These are phyloP conservation scores for Primulina huaijiensis DNA, from an alignment of 257 asterid species.

Conservation along the genomic window DNA sequence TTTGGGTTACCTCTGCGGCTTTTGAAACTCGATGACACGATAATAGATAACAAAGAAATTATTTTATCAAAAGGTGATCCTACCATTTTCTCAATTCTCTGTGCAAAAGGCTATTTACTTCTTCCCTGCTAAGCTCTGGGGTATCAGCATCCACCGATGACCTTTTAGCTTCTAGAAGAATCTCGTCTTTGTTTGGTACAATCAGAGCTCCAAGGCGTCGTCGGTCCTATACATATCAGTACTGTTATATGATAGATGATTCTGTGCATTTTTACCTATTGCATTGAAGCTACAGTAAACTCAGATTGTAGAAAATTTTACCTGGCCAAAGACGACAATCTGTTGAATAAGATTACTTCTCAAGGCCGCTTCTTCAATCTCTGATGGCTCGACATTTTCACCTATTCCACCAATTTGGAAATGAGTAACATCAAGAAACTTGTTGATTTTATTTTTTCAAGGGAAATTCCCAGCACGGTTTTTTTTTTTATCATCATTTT, in stretches of 20 bases:
- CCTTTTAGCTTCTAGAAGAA: slow-evolving; percentile 57
- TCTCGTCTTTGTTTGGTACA: slow-evolving; percentile 79
- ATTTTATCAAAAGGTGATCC: slow-evolving; percentile 12
- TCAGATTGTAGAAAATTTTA: slow-evolving; percentile 17
- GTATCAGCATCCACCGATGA: slow-evolving; percentile 53
- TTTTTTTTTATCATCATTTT: background rate
- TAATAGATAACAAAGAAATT: background rate
- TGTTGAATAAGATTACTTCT: slow-evolving; percentile 84
- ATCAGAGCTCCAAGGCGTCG: slow-evolving; percentile 90
- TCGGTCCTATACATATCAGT: slow-evolving; percentile 53
- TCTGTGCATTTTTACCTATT: background rate
- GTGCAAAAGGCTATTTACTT: slow-evolving; percentile 46
- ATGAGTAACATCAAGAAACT: background rate
- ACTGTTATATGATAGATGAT: slow-evolving; percentile 18
- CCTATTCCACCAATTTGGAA: slow-evolving; percentile 38
- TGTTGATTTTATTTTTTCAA: background rate
- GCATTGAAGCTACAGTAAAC: background rate
- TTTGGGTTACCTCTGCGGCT: background rate
- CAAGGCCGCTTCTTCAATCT: slow-evolving; percentile 84
- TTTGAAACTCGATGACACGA: too few species aligned
- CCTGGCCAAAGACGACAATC: slow-evolving; percentile 91
- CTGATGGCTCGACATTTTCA: slow-evolving; percentile 93
- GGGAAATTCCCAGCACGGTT: background rate
- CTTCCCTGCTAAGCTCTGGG: slow-evolving; percentile 57
- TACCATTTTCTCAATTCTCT: slow-evolving; percentile 78